Conservation (phyloP, 768 basidiomycete species). For the Amanita thiersii region DNA sequence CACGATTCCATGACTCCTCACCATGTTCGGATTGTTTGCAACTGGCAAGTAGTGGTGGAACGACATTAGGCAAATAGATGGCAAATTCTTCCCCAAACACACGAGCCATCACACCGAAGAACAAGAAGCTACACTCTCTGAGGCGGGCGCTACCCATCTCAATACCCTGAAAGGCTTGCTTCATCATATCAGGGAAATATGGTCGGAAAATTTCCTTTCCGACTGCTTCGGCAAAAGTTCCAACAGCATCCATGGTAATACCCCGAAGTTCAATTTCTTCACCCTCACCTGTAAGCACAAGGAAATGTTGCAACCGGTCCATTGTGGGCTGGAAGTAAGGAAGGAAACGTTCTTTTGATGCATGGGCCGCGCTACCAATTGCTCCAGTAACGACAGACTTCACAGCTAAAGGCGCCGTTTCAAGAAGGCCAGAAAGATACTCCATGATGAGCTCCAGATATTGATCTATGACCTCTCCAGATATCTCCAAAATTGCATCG, state of each 20-base stretch:
- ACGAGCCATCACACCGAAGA: constrained; percentile 97
- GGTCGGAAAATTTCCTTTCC: constrained; percentile 91
- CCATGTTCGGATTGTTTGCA: constrained; percentile 80
- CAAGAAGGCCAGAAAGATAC: constrained; percentile 78
- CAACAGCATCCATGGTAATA: constrained; percentile 98
- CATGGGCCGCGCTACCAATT: constrained; percentile 96
- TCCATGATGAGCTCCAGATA: constrained; percentile 96
- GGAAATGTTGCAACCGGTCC: constrained; percentile 81
- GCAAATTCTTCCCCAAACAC: constrained; percentile 95
- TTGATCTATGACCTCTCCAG: constrained; percentile 82
- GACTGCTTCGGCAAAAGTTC: constrained; percentile 95
- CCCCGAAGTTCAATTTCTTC: constrained; percentile 94
- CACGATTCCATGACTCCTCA: constrained; percentile 42
- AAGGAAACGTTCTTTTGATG: constrained; percentile 82
- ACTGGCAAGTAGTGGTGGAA: constrained; percentile 78
- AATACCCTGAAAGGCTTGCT: constrained; percentile 85
- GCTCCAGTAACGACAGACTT: constrained; percentile 96
- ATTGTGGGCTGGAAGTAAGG: constrained; percentile 95
- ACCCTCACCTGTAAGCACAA: constrained; percentile 76
- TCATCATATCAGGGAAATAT: constrained; percentile 96
- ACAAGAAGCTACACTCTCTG: constrained; percentile 93
- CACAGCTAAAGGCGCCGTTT: constrained; percentile 77
- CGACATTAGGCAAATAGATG: constrained; percentile 74
- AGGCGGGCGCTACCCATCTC: constrained; percentile 81
- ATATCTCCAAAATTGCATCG: constrained; percentile 91